Base-by-base conservation (phyloP, 176 grass and related monocot species). In the Elaeis guineensis region DNA sequence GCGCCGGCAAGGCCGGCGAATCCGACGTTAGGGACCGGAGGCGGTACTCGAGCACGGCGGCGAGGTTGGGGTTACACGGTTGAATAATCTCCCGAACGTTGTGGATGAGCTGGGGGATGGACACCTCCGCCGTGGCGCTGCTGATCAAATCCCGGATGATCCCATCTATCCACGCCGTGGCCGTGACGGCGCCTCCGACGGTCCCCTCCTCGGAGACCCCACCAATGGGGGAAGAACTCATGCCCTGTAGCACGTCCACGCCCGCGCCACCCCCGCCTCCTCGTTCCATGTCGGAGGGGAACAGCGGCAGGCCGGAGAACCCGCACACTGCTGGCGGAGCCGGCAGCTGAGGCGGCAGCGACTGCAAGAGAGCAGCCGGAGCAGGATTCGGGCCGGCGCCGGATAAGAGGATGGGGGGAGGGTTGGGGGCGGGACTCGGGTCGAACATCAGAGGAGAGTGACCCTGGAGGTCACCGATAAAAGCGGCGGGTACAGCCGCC, bases 71-170 rank as follows among this genome's bases (percentile, higher is more conserved):
- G 75, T 97, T 91, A 61, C 93, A 89, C 2, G 93, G 93, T 15
- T 83, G 84, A 64, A 98, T 90, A 59, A 98, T 92, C 75, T 92
- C 93, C 20, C 93, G 85, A 3, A 98, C 88, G 78, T 88, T 98
- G 66, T 85, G 88, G 73, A 98, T 88, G 6, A 98, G 79, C 82
- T 98, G 93, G 14, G 92, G 58, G 69, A 96, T 52, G 66, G 87
- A 96, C 15, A 96, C 75, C 8, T 67, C 61, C 0, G 86, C 63
- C 26, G 86, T 78, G 49, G 71, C 66, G 78, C 80, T 88, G 6
- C 69, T 72, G 66, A 96, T 83, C 69, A 96, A 74, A 75, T 96
- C 91, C 8, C 91, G 80, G 52, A 96, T 90, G 67, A 96, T 83
- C 51, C 86, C 81, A 51, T 96, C 91, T 17, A 96, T 74, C 86